A percentile compares a stretch with the other conserved stretches of the same genome.
phyloP scores from a whole-genome alignment of 2,329 filamentous ascomycete species.

The Penicillium sp. region DNA sequence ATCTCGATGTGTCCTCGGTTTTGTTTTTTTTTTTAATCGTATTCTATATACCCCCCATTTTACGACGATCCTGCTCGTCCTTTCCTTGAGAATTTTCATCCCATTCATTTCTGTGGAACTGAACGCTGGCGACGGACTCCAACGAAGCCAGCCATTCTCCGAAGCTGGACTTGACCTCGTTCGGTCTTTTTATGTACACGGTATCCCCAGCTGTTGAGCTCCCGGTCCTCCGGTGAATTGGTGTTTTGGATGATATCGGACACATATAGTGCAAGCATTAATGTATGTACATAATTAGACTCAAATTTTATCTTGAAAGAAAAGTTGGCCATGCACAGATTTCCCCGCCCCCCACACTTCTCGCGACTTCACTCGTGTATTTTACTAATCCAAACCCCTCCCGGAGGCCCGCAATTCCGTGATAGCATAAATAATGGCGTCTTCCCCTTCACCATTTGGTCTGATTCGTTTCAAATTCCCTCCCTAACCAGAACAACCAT shows the following conservation, averaged over 20 bases:
- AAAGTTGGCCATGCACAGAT: slow-evolving; percentile 11
- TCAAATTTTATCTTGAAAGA: slow-evolving; percentile 12
- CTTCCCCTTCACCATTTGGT: slow-evolving; percentile 2
- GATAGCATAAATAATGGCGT: slow-evolving; percentile 16
- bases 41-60: slow-evolving; percentile 33
- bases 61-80: slow-evolving; percentile 22
- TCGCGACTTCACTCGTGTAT: slow-evolving; percentile 15
- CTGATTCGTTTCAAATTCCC: background rate
- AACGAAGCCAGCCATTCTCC: slow-evolving; percentile 7
- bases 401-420: slow-evolving; percentile 7
- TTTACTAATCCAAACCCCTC: slow-evolving; percentile 27
- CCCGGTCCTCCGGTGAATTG: slow-evolving; percentile 2
- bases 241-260: slow-evolving; percentile 15
- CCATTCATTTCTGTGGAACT: slow-evolving; percentile 12
- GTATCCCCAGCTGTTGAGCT: slow-evolving; percentile 11
- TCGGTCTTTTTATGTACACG: slow-evolving; percentile 21
- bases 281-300: slow-evolving; percentile 32
- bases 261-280: slow-evolving; percentile 26
- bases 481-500: slow-evolving; percentile 18
- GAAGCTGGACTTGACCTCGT: slow-evolving; percentile 12
- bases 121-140: slow-evolving; percentile 21
- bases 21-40: slow-evolving; percentile 21
- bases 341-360: slow-evolving; percentile 8
- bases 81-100: slow-evolving; percentile 14
- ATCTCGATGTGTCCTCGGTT: slow-evolving; percentile 17